Conservation (phyloP, 2,329 filamentous ascomycete species). For the Sclerotinia minor region DNA sequence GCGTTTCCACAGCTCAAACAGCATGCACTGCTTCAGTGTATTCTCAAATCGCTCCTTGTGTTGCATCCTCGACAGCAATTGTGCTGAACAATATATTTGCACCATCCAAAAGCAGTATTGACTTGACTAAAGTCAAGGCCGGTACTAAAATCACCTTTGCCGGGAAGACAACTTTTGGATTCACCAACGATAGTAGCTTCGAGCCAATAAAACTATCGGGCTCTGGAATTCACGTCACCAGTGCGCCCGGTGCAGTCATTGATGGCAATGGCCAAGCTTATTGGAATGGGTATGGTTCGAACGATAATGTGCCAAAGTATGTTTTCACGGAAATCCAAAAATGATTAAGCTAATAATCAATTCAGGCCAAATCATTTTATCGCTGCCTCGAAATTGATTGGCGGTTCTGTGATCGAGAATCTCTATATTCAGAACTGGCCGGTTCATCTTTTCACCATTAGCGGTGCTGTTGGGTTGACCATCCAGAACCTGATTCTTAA, state of each 20-base stretch:
- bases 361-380: conserved; percentile 60
- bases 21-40: conserved; percentile 42
- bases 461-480: conserved; percentile 46
- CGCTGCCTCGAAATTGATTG: conserved; percentile 53
- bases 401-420: conserved; percentile 50
- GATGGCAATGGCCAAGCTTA: conserved; percentile 53
- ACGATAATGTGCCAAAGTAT: conserved; percentile 49
- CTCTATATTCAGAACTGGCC: conserved; percentile 56
- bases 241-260: conserved; percentile 53
- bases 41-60: conserved; percentile 49
- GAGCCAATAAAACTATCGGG: conserved; percentile 52
- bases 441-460: conserved; percentile 52
- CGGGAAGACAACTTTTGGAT: conserved; percentile 53
- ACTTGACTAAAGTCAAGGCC: conserved; percentile 53
- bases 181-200: conserved; percentile 35
- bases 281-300: conserved; percentile 63
- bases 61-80: conserved; percentile 55
- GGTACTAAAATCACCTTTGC: conserved; percentile 60
- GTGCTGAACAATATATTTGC: conserved; percentile 56
- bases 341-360: conserved; percentile 28
- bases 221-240: conserved; percentile 54
- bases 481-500: conserved; percentile 56
- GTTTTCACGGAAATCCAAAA: neutral
- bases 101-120: conserved; percentile 57
- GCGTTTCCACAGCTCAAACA: conserved; percentile 6